Evolutionary conservation across 371 early-diverging fungal genomes (phyloP).

Genomic region (Cokeromyces recurvatus): DNA sequence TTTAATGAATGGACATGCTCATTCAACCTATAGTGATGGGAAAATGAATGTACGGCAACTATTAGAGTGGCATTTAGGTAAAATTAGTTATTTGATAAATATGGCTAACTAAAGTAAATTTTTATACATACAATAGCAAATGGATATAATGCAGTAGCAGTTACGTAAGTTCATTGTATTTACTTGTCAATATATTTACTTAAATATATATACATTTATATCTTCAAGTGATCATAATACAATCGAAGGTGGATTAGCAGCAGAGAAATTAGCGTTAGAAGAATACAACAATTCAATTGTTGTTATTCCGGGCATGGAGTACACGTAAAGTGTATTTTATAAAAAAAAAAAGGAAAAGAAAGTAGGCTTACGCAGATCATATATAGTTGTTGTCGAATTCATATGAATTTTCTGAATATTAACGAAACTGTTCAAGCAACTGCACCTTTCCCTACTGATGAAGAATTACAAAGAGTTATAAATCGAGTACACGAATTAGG

Average conservation of each 20-base stretch:
- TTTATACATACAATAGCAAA: constrained; percentile 41
- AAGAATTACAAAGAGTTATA: constrained; percentile 58
- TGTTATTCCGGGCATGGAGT: constrained; percentile 73
- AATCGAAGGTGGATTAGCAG: constrained; percentile 61
- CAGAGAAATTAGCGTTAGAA: constrained; percentile 51
- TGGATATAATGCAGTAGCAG: constrained; percentile 73
- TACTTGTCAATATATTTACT: no score
- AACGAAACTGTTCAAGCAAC: constrained; percentile 57
- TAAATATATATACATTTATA: no score
- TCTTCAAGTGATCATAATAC: constrained; percentile 77
- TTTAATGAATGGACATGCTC: constrained; percentile 68
- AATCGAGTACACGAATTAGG: constrained; percentile 60
- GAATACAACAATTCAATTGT: constrained; percentile 56
- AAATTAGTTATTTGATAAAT: background rate
- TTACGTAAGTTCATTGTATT: constrained; percentile 45
- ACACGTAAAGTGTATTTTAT: constrained; percentile 47
- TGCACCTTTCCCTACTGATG: constrained; percentile 60
- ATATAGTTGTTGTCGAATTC: constrained; percentile 64
- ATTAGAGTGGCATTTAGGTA: constrained; percentile 63
- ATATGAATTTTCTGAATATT: constrained; percentile 77
- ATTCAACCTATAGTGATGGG: constrained; percentile 68
- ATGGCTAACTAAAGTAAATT: background rate
- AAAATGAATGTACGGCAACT: constrained; percentile 58
- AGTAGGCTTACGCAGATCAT: no score
- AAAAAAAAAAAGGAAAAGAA: background rate